Base-by-base conservation (phyloP, 2,329 filamentous ascomycete species). In the Fusarium brachygibbosum region DNA sequence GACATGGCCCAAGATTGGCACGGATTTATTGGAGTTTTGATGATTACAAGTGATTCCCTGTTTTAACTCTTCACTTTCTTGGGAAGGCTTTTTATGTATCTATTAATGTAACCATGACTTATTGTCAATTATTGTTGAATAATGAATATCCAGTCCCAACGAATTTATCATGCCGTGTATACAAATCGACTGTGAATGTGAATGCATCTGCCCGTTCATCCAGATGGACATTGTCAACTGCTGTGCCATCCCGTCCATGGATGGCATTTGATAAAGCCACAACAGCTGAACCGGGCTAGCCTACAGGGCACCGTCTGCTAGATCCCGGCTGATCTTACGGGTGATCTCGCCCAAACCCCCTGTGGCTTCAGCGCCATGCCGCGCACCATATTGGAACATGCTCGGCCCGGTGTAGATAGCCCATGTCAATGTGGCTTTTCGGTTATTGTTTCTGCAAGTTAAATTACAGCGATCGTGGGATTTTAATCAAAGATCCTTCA, bases 41-140 rank as follows among this genome's bases (percentile, higher is more conserved):
- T 70, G 49, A 54, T 50, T 50, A 65, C 28, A 65, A 66, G 62
- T 60, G 62, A 65, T 65, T 65, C 62, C 62, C 62, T 49, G n/a
- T 49, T 44, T 34, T n/a, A n/a, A 23, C 23, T 14, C 32, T 63
- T 55, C 25, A 23, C 34, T 23, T 31, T 37, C 23, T 25, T 31
- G 54, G 58, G 57, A 54, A 46, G 46, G 53, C 45, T 56, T 59
- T 44, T 16, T 63, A 67, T 16, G 61, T 65, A 60, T 34, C 28
- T 66, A 53, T 64, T 70, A 69, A 70, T 70, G 11, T 17, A 63
- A 12, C 25, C 5, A 29, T 17, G 58, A 68, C 62, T 63, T 12
- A 32, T 31, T 32, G 23, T 17, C 58, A 64, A 48, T 64, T 48
- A 17, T 67, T 67, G 46, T 63, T 57, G 23, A 38, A 50, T 28